Evolutionary conservation across 129 eudicot genomes (phyloP).

Genomic region (Artemisia annua): DNA sequence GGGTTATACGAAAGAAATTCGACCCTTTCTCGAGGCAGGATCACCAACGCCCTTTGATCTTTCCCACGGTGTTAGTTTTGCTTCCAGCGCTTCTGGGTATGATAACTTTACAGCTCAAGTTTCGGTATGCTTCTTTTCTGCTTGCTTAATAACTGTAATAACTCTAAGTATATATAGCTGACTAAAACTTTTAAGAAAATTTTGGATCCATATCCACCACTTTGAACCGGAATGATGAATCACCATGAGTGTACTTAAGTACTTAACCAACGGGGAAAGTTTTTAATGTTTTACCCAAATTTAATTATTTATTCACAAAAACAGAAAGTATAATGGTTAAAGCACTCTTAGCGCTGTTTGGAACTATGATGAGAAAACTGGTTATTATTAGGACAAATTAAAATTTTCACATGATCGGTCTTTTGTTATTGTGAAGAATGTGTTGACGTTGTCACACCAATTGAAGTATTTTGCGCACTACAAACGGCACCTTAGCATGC

Average conservation of each 20-base stretch:
- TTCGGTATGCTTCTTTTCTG: slow-evolving; percentile 31
- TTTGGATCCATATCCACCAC: too few species aligned
- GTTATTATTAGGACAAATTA: not conserved
- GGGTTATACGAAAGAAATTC: slow-evolving; percentile 39
- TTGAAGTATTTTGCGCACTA: slow-evolving; percentile 49
- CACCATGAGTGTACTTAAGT: too few species aligned
- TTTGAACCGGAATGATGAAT: too few species aligned
- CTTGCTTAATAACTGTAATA: too few species aligned
- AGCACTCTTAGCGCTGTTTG: not conserved
- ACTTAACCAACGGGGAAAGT: too few species aligned
- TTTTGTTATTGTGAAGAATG: slow-evolving; percentile 31
- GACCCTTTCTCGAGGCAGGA: slow-evolving; percentile 41
- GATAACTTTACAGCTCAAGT: slow-evolving; percentile 55
- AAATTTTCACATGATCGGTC: not conserved
- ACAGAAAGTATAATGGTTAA: too few species aligned
- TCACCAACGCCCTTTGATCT: slow-evolving; percentile 29
- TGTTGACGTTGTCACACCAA: slow-evolving; percentile 47
- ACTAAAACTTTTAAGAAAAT: too few species aligned
- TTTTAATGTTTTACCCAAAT: too few species aligned
- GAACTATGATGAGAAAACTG: not conserved
- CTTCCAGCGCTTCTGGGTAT: slow-evolving; percentile 55
- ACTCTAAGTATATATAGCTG: not conserved
- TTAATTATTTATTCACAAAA: too few species aligned
- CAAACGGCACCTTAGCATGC: slow-evolving; percentile 36
- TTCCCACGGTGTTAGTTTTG: slow-evolving; percentile 58